A percentile compares a stretch with the other conserved stretches of the same genome.
Conservation (phyloP, 2,329 filamentous ascomycete genomes). For the Sporothrix humicola region DNA sequence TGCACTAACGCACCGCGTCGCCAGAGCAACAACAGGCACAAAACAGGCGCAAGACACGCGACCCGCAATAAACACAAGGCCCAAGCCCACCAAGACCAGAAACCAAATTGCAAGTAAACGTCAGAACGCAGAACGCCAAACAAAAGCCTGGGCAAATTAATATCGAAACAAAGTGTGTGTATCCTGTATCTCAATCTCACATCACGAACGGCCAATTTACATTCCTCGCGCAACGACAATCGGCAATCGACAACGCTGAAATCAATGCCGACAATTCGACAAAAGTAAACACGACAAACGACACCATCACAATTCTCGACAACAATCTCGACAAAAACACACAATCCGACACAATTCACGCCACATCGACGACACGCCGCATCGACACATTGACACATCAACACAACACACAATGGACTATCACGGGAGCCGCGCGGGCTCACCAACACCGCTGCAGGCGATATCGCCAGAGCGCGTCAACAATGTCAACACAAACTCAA, state of each 20-base stretch:
- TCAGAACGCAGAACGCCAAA: no score
- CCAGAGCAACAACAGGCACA: slow-evolving; percentile 35
- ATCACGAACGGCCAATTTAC: slow-evolving; percentile 12
- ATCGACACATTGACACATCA: slow-evolving; percentile 31
- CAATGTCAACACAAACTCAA: slow-evolving; percentile 45
- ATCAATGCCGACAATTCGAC: background rate
- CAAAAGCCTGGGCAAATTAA: slow-evolving; percentile 8
- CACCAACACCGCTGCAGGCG: slow-evolving; percentile 62
- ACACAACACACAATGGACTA: slow-evolving; percentile 48
- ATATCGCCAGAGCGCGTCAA: slow-evolving; percentile 70
- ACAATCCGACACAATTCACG: no score
- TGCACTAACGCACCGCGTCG: slow-evolving; percentile 33
- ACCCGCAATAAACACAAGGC: slow-evolving; percentile 37
- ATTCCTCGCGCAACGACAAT: slow-evolving; percentile 15
- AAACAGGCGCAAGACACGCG: slow-evolving; percentile 12
- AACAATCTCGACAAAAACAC: background rate
- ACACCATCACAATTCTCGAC: background rate
- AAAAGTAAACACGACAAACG: background rate
- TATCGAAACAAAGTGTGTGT: slow-evolving; percentile 24
- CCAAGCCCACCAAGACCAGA: background rate
- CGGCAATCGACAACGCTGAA: slow-evolving; percentile 3
- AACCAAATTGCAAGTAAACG: background rate
- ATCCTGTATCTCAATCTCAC: slow-evolving; percentile 9
- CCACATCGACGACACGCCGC: background rate
- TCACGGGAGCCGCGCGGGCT: slow-evolving; percentile 57